Evolutionary conservation across 2,329 filamentous ascomycete genomes (phyloP).

Genomic region (Penicillium digitatum): DNA sequence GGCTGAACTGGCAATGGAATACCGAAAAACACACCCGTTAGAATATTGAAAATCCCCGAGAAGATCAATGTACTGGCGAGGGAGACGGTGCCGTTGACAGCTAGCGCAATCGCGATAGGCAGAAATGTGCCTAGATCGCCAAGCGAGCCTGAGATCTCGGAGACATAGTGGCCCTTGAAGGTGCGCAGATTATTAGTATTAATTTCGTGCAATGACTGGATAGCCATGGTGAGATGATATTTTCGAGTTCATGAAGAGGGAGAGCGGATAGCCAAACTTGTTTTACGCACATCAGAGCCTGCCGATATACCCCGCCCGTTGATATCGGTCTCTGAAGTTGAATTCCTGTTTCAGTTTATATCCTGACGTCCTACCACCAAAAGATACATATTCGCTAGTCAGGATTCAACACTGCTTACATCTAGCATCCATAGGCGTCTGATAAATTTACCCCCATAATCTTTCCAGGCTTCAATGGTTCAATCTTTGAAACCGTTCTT

Average conservation of each 20-base stretch:
- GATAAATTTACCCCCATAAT: too few relatives aligned
- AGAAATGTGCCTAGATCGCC: slow-evolving; percentile 88
- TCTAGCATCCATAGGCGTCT: neutral
- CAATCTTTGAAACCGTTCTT: too few relatives aligned
- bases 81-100: slow-evolving; percentile 72
- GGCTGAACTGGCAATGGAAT: slow-evolving; percentile 89
- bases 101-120: slow-evolving; percentile 81
- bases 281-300: slow-evolving; percentile 9
- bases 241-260: neutral
- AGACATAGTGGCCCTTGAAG: slow-evolving; percentile 54
- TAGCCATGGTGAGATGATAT: slow-evolving; percentile 19
- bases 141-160: slow-evolving; percentile 82
- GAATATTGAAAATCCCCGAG: slow-evolving; percentile 79
- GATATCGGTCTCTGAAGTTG: neutral
- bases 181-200: slow-evolving; percentile 53
- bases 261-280: neutral
- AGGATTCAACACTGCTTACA: too few relatives aligned
- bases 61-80: slow-evolving; percentile 82
- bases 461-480: too few relatives aligned
- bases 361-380: too few relatives aligned
- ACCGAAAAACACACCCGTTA: slow-evolving; percentile 77
- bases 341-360: neutral
- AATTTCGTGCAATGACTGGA: slow-evolving; percentile 28
- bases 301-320: slow-evolving; percentile 10
- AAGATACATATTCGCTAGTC: too few relatives aligned